These are phyloP conservation scores for Cucumis cinereus DNA, from an alignment of 306 rosid species.

Conservation along the genomic window DNA sequence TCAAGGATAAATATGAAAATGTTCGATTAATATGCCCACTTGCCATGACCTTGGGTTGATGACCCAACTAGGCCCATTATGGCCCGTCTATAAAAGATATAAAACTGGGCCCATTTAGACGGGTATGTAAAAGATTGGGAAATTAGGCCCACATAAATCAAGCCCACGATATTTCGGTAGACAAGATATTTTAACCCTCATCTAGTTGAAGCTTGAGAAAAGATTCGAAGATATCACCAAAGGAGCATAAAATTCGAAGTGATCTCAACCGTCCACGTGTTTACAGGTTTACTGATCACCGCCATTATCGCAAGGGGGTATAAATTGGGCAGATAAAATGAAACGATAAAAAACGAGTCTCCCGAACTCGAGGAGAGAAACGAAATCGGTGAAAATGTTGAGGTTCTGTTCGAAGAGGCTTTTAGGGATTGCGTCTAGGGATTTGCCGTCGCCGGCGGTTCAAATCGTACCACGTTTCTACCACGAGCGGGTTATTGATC, in stretches of 20 bases:
- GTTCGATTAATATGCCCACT: not conserved
- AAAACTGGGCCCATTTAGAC: not conserved
- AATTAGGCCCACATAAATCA: not conserved
- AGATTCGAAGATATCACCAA: conserved; percentile 5
- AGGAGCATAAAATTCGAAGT: not conserved
- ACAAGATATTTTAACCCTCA: not conserved
- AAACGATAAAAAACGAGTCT: not conserved
- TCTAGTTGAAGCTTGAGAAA: not conserved
- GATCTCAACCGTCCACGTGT: conserved; percentile 4
- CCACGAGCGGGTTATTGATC: conserved; percentile 84
- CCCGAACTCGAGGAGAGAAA: not conserved
- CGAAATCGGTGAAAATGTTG: conserved; percentile 28
- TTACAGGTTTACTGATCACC: not conserved
- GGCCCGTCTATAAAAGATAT: not conserved
- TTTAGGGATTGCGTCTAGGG: conserved; percentile 29
- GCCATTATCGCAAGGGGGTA: not conserved
- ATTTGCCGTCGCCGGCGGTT: conserved; percentile 15
- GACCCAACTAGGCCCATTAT: not conserved
- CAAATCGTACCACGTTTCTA: conserved; percentile 40
- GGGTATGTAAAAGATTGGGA: not conserved
- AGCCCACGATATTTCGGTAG: not conserved
- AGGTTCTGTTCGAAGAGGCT: conserved; percentile 39
- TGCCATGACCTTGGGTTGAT: not conserved
- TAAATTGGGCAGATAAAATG: not conserved
- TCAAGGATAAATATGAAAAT: not conserved